Conservation (phyloP, 129 eudicot species). For the Pittosporum tobira region DNA sequence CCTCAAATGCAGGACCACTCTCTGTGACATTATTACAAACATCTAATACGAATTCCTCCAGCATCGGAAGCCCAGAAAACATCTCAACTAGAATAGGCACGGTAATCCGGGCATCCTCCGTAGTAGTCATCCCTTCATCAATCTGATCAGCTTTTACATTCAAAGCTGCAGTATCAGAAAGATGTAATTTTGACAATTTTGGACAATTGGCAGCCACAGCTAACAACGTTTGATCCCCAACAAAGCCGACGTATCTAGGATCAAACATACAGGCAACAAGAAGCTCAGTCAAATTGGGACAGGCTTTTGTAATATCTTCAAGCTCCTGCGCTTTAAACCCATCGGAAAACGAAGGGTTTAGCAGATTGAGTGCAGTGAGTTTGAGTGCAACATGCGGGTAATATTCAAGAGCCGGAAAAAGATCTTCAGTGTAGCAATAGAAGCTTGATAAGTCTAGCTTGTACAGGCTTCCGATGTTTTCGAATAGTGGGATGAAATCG, state of each 20-base stretch:
- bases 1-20: constrained; percentile 60
- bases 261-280: constrained; percentile 61
- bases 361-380: constrained; percentile 38
- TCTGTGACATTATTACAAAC: constrained; percentile 56
- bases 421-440: constrained; percentile 89
- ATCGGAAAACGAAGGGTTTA: constrained; percentile 66
- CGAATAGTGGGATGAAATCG: constrained; percentile 41
- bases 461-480: not conserved
- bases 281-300: constrained; percentile 55
- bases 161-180: constrained; percentile 57
- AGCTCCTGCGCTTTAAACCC: constrained; percentile 70
- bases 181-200: constrained; percentile 39
- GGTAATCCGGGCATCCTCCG: constrained; percentile 51
- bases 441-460: constrained; percentile 53
- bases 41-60: constrained; percentile 74
- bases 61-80: constrained; percentile 57
- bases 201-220: constrained; percentile 48
- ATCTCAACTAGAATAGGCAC: constrained; percentile 44
- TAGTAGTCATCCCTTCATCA: constrained; percentile 23
- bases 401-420: constrained; percentile 36
- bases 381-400: constrained; percentile 21
- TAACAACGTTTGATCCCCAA: constrained; percentile 50
- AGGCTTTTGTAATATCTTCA: constrained; percentile 34
- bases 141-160: constrained; percentile 30
- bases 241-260: constrained; percentile 66